Base-by-base conservation (phyloP, 2,329 filamentous ascomycete genomes). In the Cucurbitaria berberidis region DNA sequence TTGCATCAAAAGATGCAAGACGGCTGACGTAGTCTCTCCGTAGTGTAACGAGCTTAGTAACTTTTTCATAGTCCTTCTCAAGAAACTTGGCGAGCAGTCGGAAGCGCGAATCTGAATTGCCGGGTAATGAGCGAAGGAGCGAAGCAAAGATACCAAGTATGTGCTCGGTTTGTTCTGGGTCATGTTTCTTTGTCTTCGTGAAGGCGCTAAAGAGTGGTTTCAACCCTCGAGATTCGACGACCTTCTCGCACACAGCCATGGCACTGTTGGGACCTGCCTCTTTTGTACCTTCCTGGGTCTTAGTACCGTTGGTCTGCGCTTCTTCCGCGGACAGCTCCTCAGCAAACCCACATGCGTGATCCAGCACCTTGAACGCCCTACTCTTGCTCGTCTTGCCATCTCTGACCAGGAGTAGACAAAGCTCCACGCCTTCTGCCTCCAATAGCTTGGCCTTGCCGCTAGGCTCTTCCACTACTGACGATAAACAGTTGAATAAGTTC, bases 61-160 rank as follows among this genome's bases (percentile, higher is more conserved):
- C 85, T 80, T 98, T 98, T 62, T 88, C 91, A 72, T 96, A 96
- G 60, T 96, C 87, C 70, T 91, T 96, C 74, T 99, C 95, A 16
- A 96, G 89, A 67, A 98, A 98, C 70, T 99, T 99, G 42, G 93
- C 93, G 3, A 98, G 82, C 0, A 89, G 84, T 3, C 95, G 86
- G 63, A 98, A 96, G 5, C 95, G 85, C 27, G 87, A 82, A 0
- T 90, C 81, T 1, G 90, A 92, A 27, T 91, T 86, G 15, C 86
- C 89, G 0, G 93, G 92, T 1, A 99, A 76, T 3, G 88, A 82
- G 21, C 92, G 87, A 1, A 99, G 81, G 72, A 99, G 83, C 0
- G 89, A 90, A 0, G 90, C 85, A 59, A 98, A 92, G 9, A 98
- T 89, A 8, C 90, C 88, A 6, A 98, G 80, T 0, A 98, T 78